Base-by-base conservation (phyloP, 1,284 basidiomycete genomes). In the Ustilago shanxiensis region DNA sequence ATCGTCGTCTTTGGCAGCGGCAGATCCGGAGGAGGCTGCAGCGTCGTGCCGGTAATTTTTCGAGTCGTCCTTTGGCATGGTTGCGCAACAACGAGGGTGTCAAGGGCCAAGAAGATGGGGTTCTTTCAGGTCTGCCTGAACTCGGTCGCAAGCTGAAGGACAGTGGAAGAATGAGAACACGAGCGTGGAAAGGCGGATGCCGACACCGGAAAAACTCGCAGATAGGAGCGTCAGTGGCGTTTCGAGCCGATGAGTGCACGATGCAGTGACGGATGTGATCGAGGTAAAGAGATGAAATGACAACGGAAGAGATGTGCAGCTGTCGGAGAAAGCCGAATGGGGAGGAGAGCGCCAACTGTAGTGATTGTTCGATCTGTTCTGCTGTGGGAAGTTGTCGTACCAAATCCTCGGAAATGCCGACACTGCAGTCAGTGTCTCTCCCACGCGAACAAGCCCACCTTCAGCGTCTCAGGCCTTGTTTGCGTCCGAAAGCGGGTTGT, bases 41-140 rank as follows among this genome's bases (percentile, higher is more conserved):
- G 44, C 53, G 52, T 65, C 55, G 11, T 59, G 62, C 9, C 63
- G 53, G 22, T 67, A 55, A 10, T 29, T 49, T 33, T 71, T 76
- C 18, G 58, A 41, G 55, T 76, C 73, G 63, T 72, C 60, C 28
- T 77, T 77, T 14, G 69, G 74, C 70, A 72, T 77, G 47, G 45
- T 60, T 29, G 41, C 20, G 52, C n/a, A 24, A 31, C 44, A 56
- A 44, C 47, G 29, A 44, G 1, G 5, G 24, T 11, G 47, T 49
- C 24, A 26, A 18, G 14, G 11, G 47, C 7, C 1, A 11, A 28
- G 26, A 16, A 28, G 47, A 28, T 22, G 22, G 8, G 10, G 14
- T 22, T 9, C 22, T 47, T 47, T 47, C 44, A 26, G 44, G 22
- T 10, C n/a, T n/a, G n/a, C n/a, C 9, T 22, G 8, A 20, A 8